Percentiles rank a stretch among this genome's conserved stretches.
Evolutionary conservation across 1,284 basidiomycete genomes (phyloP).

Genomic region (Boletus sp.): DNA sequence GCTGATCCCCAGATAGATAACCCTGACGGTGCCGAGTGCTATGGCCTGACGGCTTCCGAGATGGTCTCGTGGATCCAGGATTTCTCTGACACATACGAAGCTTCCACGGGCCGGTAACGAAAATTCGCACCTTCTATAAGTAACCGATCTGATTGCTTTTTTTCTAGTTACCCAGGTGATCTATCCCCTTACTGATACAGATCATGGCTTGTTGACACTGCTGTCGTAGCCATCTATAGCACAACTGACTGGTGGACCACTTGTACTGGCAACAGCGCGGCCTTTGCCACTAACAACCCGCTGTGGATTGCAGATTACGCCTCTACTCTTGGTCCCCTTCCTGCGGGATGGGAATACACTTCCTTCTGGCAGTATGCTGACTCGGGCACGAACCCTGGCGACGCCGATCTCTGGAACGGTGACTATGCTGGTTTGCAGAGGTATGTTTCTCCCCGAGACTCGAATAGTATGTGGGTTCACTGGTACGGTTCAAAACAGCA

Average conservation of each 20-base stretch:
- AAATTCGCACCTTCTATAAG: background rate
- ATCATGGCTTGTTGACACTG: background rate
- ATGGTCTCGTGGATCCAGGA: slow-evolving; percentile 66
- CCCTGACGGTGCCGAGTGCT: slow-evolving; percentile 52
- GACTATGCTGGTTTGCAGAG: slow-evolving; percentile 35
- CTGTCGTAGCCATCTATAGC: slow-evolving; percentile 54
- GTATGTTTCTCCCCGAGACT: slow-evolving; percentile 17
- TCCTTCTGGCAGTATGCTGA: slow-evolving; percentile 68
- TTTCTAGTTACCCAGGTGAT: slow-evolving; percentile 39
- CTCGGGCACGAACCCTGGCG: slow-evolving; percentile 51
- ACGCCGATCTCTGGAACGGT: slow-evolving; percentile 56
- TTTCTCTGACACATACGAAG: slow-evolving; percentile 63
- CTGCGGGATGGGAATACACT: slow-evolving; percentile 53
- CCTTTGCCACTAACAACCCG: slow-evolving; percentile 51
- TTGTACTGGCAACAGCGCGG: slow-evolving; percentile 58
- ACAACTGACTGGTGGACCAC: slow-evolving; percentile 67
- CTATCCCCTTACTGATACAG: background rate
- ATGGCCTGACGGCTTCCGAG: slow-evolving; percentile 48
- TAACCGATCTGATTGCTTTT: slow-evolving; percentile 4
- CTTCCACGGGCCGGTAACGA: slow-evolving; percentile 45
- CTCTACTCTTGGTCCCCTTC: slow-evolving; percentile 49
- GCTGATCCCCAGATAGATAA: slow-evolving; percentile 38
- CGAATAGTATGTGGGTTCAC: background rate
- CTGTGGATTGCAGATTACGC: slow-evolving; percentile 60
- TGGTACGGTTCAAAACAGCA: slow-evolving; percentile 7